A percentile compares a stretch with the other conserved stretches of the same genome.
These are phyloP conservation scores for Asterella californica DNA, from an alignment of 225 moss, liverwort and hornwort genomes.

Conservation along the genomic window DNA sequence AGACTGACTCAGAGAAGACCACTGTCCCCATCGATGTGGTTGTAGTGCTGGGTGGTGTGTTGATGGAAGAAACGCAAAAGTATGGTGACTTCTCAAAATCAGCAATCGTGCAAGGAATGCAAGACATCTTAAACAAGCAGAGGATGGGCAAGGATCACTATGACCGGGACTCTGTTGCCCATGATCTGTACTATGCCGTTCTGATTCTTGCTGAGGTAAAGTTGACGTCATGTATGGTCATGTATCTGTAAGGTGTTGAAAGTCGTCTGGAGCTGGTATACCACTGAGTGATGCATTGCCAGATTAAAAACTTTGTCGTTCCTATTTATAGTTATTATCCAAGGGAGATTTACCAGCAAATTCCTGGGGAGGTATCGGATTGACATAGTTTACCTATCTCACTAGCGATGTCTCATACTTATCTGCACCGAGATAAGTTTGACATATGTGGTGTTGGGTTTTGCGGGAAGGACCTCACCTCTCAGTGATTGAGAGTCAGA, in stretches of 20 bases:
- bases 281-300: no score
- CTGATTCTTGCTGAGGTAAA: constrained; percentile 71
- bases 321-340: no score
- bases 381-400: neutral
- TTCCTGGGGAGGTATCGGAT: neutral
- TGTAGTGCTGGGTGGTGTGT: constrained; percentile 55
- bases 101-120: constrained; percentile 72
- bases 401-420: neutral
- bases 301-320: no score
- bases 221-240: neutral
- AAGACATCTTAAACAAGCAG: constrained; percentile 81
- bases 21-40: constrained; percentile 78
- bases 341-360: neutral
- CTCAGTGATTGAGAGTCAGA: no score
- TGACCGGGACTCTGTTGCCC: constrained; percentile 77
- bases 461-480: no score
- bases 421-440: no score
- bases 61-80: constrained; percentile 67
- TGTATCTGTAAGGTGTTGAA: neutral
- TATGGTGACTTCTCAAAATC: constrained; percentile 84
- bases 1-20: constrained; percentile 86
- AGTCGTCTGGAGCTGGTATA: neutral
- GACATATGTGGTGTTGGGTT: no score
- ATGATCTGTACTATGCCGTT: constrained; percentile 83
- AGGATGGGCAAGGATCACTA: constrained; percentile 94